Evolutionary conservation across 495 filamentous ascomycete genomes (phyloP).

Genomic region (Arthonia radiata): DNA sequence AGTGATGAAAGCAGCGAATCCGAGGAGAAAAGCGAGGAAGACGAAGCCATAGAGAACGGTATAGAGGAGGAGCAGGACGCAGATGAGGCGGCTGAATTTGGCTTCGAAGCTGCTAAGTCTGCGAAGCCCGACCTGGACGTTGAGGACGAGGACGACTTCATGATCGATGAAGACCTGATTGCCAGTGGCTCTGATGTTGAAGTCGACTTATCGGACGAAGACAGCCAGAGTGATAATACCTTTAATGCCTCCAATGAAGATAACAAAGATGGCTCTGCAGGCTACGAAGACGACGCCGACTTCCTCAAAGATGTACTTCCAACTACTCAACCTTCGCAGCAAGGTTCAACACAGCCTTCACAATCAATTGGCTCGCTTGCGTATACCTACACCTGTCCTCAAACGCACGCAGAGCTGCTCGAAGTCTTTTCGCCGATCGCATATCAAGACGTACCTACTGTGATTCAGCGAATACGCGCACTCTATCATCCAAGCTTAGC

Average conservation of each 20-base stretch:
- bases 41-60: slow-evolving; percentile 15
- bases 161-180: slow-evolving; percentile 57
- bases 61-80: slow-evolving; percentile 18
- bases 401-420: slow-evolving; percentile 48
- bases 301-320: neutral
- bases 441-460: slow-evolving; percentile 38
- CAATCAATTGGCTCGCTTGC: slow-evolving; percentile 28
- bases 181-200: slow-evolving; percentile 26
- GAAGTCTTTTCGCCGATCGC: slow-evolving; percentile 32
- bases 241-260: too few species aligned
- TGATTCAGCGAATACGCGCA: slow-evolving; percentile 72
- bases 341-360: slow-evolving; percentile 17
- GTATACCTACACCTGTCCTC: slow-evolving; percentile 66
- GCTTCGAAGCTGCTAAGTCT: slow-evolving; percentile 16
- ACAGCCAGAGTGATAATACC: too few species aligned
- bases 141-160: slow-evolving; percentile 74
- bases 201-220: neutral
- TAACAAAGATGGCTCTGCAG: too few species aligned
- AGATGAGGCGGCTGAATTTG: slow-evolving; percentile 31
- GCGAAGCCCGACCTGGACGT: slow-evolving; percentile 23
- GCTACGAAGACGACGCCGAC: too few species aligned
- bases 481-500: slow-evolving; percentile 73
- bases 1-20: slow-evolving; percentile 20
- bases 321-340: neutral
- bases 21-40: slow-evolving; percentile 6